A percentile compares a stretch with the other conserved stretches of the same genome.
These are phyloP conservation scores for Salix exigua DNA, from an alignment of 345 rosid species.

Conservation along the genomic window DNA sequence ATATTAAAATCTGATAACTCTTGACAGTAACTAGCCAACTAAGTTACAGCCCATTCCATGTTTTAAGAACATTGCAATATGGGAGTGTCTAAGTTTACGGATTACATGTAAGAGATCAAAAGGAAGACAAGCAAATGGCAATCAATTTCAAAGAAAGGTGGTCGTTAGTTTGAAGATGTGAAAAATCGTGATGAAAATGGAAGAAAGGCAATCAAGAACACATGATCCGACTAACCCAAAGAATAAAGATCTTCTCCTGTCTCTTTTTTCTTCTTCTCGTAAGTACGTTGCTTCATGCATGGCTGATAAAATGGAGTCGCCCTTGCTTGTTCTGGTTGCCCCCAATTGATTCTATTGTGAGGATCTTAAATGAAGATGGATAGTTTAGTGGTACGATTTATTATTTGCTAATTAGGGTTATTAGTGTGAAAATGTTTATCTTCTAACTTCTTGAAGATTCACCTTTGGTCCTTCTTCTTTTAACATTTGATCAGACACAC, in stretches of 20 bases:
- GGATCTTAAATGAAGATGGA: no score
- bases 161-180: background rate
- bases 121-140: no score
- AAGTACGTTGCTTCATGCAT: background rate
- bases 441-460: no score
- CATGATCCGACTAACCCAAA: background rate
- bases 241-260: background rate
- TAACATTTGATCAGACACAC: no score
- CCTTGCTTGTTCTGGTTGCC: background rate
- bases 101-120: background rate
- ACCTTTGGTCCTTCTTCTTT: no score
- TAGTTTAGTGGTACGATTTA: no score
- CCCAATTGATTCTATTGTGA: background rate
- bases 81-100: background rate
- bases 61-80: no score
- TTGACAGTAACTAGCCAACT: no score
- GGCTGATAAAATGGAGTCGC: background rate
- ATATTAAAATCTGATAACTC: no score
- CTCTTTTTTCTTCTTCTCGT: background rate
- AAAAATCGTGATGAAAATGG: background rate
- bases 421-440: no score
- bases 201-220: background rate
- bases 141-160: background rate
- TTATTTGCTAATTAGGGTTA: no score
- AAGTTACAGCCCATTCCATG: no score